Base-by-base conservation (phyloP, 371 early-diverging fungal species). In the Basidiobolus meristosporus region DNA sequence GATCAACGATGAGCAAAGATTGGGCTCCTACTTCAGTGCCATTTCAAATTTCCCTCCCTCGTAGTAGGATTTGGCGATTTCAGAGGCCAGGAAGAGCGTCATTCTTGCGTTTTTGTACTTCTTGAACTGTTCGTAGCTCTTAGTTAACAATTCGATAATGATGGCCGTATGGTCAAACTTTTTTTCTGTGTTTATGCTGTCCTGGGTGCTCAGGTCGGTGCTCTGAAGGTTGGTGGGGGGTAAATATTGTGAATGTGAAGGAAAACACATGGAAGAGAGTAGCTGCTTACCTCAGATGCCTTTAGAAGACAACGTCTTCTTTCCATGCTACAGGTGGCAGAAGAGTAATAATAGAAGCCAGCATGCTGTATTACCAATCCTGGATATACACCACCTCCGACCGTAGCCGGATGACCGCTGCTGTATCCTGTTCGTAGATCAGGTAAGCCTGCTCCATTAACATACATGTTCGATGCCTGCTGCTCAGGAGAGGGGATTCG, bases 121-220 rank as follows among this genome's bases (percentile, higher is more conserved):
- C 51, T 85, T 85, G 47, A 86, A 89, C 34, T 81, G 80, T 37
- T 89, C 90, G 43, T 86, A 89, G 18, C 85, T 70, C 48, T 85
- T 85, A 1, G 87, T 85, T 19, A 86, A 50, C 0, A 85, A 51
- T 34, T 85, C 86, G 39, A 89, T 82, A 0, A 79, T 73, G 15
- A 70, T 26, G 9, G 60, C 49, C 2, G 77, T 62, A 44, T 84
- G 82, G 46, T 82, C 81, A 12, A 73, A 49, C 28, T 51, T 43
- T 31, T 64, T 59, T 43, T 79, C 77, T n/a, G n/a, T 40, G 14
- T 35, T 32, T 19, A 39, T 38, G 17, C 15, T 39, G 42, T 29
- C n/a, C 17, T 7, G 5, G 12, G 4, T 5, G 15, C 26, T 39
- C n/a, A n/a, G n/a, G n/a, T n/a, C n/a, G n/a, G n/a, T n/a, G n/a